Evolutionary conservation across 2,329 filamentous ascomycete species (phyloP), one percentile per base, ranked within the genome.

Genomic region (Cladosporium sp.): DNA sequence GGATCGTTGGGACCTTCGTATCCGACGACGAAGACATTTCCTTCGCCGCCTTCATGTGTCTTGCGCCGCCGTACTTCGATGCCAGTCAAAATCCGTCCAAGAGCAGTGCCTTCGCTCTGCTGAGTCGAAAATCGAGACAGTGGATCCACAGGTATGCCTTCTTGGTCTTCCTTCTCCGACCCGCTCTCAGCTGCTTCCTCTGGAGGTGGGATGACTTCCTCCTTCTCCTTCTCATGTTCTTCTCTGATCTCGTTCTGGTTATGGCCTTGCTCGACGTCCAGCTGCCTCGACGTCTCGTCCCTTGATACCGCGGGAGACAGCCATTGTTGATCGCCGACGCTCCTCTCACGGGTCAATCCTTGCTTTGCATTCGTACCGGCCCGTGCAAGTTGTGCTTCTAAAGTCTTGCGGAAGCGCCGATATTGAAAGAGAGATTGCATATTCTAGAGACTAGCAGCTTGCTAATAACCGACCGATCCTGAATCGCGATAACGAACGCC

Each of bases 31-130:
- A 75, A 75, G 3, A 75, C 71, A 51, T 71, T 66, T 4, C 72
- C 72, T 3, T 65, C 63, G 6, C 70, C 71, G 1, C 71, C 68
- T 62, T 74, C 71, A 24, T 67, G 64, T 8, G 71, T 73, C 4
- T 58, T 67, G 10, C 72, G 66, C 34, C 67, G 65, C 35, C 73
- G 69, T 9, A 73, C 68, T 25, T 72, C 61, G 49, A 75, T 68
- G 39, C 73, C 73, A 2, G 72, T 74, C 19, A 75, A 57, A 4
- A 68, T 62, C 12, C 59, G 58, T 0, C 72, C 72, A 1, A 75
- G 64, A n/a, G 67, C 67, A 1, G 68, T 68, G 7, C 70, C 68
- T 13, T 62, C 58, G 8, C 68, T 70, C 19, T 67, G 64, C 24
- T 68, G 67, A 0, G 70, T 73, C 4, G 64, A 62, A 1, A 62